Evolutionary conservation across 768 basidiomycete genomes (phyloP).

Genomic region (Leccinum uliginosum): DNA sequence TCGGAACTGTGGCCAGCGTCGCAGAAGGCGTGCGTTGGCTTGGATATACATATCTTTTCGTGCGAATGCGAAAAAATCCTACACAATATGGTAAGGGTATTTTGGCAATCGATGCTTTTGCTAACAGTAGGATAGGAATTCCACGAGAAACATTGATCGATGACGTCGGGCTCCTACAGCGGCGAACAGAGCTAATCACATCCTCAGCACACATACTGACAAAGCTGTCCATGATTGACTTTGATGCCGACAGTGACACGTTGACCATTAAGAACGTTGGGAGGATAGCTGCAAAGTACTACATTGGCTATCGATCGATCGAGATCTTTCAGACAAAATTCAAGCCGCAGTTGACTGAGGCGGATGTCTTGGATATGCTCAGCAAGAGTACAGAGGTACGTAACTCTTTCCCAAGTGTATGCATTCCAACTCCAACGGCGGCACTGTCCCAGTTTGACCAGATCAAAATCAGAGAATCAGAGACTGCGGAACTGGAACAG

Average conservation of each 20-base stretch:
- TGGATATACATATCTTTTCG: slow-evolving; percentile 94
- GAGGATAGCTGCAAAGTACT: slow-evolving; percentile 96
- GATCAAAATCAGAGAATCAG: slow-evolving; percentile 89
- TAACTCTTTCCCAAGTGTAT: neutral
- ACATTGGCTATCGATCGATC: slow-evolving; percentile 81
- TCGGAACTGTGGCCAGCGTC: slow-evolving; percentile 88
- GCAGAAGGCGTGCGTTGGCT: slow-evolving; percentile 91
- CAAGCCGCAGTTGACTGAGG: slow-evolving; percentile 83
- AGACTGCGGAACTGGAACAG: slow-evolving; percentile 74
- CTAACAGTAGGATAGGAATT: slow-evolving; percentile 51
- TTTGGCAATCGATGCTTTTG: neutral
- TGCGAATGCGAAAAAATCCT: slow-evolving; percentile 91
- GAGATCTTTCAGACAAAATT: slow-evolving; percentile 83
- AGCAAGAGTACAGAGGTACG: slow-evolving; percentile 87
- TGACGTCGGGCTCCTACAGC: slow-evolving; percentile 69
- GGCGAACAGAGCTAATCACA: slow-evolving; percentile 63
- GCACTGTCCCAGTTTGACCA: slow-evolving; percentile 71
- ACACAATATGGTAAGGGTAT: slow-evolving; percentile 64
- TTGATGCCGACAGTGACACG: slow-evolving; percentile 51
- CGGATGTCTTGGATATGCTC: slow-evolving; percentile 83
- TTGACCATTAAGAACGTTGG: slow-evolving; percentile 86
- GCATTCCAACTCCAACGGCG: neutral
- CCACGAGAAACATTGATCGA: slow-evolving; percentile 59
- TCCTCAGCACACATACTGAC: slow-evolving; percentile 64
- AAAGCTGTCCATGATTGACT: slow-evolving; percentile 76